These are phyloP conservation scores for Claviceps sp. DNA, from an alignment of 2,329 filamentous ascomycete species.

Conservation along the genomic window DNA sequence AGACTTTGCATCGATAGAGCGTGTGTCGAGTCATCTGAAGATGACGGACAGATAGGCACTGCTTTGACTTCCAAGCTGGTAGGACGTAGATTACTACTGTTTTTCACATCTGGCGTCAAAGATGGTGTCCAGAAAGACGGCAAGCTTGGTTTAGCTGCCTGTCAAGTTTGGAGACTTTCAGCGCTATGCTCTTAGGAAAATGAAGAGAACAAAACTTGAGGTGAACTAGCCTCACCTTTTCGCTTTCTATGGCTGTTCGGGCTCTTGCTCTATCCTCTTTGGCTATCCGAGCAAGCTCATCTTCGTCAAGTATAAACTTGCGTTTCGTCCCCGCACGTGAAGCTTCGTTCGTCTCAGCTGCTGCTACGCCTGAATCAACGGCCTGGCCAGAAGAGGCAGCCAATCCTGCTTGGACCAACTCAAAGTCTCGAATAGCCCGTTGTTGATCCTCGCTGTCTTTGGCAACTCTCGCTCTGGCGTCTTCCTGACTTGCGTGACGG, in stretches of 20 bases:
- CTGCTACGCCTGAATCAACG: constrained; percentile 15
- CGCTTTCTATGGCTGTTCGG: constrained; percentile 55
- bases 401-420: constrained; percentile 65
- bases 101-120: constrained; percentile 48
- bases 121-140: constrained; percentile 92
- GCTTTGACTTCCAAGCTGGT: constrained; percentile 50
- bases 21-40: constrained; percentile 52
- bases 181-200: neutral
- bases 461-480: constrained; percentile 42
- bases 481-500: constrained; percentile 47
- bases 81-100: constrained; percentile 34
- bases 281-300: constrained; percentile 59
- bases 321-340: constrained; percentile 38
- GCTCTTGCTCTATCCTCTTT: constrained; percentile 56
- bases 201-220: no score
- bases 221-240: constrained; percentile 39
- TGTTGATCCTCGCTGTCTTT: constrained; percentile 57
- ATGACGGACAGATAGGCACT: constrained; percentile 64
- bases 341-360: neutral
- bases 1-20: constrained; percentile 66
- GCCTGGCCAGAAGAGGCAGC: constrained; percentile 26
- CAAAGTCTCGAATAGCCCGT: constrained; percentile 68
- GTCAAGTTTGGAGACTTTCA: constrained; percentile 23
- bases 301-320: constrained; percentile 62
- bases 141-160: constrained; percentile 51